Base-by-base conservation (phyloP, 331 rosid genomes). In the Quercus lobata region DNA sequence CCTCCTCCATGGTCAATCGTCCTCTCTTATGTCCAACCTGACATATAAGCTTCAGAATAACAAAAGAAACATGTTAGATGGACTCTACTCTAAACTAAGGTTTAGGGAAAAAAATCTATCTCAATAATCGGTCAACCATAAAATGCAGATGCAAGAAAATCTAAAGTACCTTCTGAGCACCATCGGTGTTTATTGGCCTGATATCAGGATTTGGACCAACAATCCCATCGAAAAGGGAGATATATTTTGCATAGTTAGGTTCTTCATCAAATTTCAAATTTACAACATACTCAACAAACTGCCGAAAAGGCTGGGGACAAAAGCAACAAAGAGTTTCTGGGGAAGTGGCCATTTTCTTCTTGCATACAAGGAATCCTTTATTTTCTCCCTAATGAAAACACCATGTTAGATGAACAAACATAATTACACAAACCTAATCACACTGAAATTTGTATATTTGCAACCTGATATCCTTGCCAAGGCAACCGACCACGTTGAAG, bases 391-490 rank as follows among this genome's bases (percentile, higher is more conserved):
- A 68, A 35, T 34, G 91, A 71, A 21, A 80, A 82, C 75, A 65
- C 27, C 60, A 75, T 72, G 79, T 76, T 73, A 81, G 49, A 35
- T 19, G 49, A n/a, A 35, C 21, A 34, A 35, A 35, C 18, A 5
- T 6, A 68, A n/a, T 37, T 10, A 35, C 24, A 3, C 11, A 30
- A 34, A 68, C 72, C 24, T n/a, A 68, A 68, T 5, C 25, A 24
- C 4, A 37, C 24, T 34, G 54, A n/a, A 68, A 55, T n/a, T 41
- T 27, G 61, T 21, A 21, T 69, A 35, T 68, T 73, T 27, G 56
- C 69, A 78, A 94, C 98, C 98, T 91, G 98, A 79, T 58, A 95
- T 2, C 99, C 99, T 82, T 93, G 99, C 99, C 99, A 95, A 55
- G 99, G 99, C 52, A 95, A 94, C 27, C 93, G 97, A 41, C 98